Percentiles rank a stretch among this genome's conserved stretches.
These are phyloP conservation scores for Pelargonium fulgidum DNA, from an alignment of 441 rosid genomes.

Conservation along the genomic window DNA sequence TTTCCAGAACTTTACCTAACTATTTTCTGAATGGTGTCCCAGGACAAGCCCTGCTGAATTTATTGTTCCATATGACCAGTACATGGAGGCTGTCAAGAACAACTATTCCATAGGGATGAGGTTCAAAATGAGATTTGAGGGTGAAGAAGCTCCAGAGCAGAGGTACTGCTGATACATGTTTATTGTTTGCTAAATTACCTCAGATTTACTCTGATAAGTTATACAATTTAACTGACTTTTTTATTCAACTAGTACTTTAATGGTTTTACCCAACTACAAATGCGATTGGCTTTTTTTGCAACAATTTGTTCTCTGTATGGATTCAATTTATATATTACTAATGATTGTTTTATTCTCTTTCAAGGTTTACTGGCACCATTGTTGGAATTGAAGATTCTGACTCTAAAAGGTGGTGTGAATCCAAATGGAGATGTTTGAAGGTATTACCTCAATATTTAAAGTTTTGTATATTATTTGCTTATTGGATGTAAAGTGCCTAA, in stretches of 20 bases:
- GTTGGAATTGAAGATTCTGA: slow-evolving; percentile 86
- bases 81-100: slow-evolving; percentile 66
- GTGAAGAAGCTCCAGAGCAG: slow-evolving; percentile 99
- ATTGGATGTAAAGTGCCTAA: slow-evolving; percentile 16
- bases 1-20: not conserved
- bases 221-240: not conserved
- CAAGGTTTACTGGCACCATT: slow-evolving; percentile 92
- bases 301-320: not conserved
- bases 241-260: not conserved
- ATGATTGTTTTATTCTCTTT: not conserved
- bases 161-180: slow-evolving; percentile 36
- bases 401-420: slow-evolving; percentile 62
- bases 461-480: not conserved
- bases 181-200: not conserved
- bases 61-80: slow-evolving; percentile 85
- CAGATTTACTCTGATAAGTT: not conserved
- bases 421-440: slow-evolving; percentile 95
- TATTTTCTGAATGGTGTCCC: slow-evolving; percentile 9
- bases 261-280: not conserved
- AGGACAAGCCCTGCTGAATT: slow-evolving; percentile 99
- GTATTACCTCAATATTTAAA: slow-evolving; percentile 27
- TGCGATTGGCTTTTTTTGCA: not conserved
- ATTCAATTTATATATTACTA: not conserved
- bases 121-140: slow-evolving; percentile 97
- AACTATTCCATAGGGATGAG: slow-evolving; percentile 90